Conservation (phyloP, 306 rosid genomes). For the Quercus bicolor region DNA sequence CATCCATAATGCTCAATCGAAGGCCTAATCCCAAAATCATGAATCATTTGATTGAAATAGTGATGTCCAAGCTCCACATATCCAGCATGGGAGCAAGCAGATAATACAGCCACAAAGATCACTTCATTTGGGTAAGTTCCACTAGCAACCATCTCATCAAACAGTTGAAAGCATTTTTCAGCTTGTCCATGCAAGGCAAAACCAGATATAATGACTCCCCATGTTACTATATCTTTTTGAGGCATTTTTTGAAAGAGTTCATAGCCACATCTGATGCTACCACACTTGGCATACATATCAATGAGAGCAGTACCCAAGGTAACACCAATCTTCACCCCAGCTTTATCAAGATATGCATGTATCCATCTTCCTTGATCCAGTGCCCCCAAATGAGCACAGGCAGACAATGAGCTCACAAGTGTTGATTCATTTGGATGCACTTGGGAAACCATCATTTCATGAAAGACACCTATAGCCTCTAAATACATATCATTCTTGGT, state of each 20-base stretch:
- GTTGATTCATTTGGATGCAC: slow-evolving; percentile 40
- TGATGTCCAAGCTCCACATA: slow-evolving; percentile 34
- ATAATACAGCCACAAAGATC: slow-evolving; percentile 37
- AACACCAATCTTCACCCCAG: slow-evolving; percentile 11
- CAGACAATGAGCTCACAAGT: slow-evolving; percentile 44
- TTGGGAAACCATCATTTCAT: slow-evolving; percentile 27
- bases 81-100: slow-evolving; percentile 47
- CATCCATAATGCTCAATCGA: slow-evolving; percentile 51
- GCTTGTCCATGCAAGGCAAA: slow-evolving; percentile 38
- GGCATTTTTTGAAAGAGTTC: slow-evolving; percentile 30
- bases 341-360: slow-evolving; percentile 24
- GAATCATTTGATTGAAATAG: slow-evolving; percentile 34
- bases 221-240: slow-evolving; percentile 36
- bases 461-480: slow-evolving; percentile 34
- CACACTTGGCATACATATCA: slow-evolving; percentile 58
- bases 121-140: slow-evolving; percentile 42
- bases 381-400: slow-evolving; percentile 43
- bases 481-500: slow-evolving; percentile 27
- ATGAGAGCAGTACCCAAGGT: slow-evolving; percentile 39
- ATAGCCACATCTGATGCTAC: slow-evolving; percentile 33
- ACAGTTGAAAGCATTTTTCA: slow-evolving; percentile 32
- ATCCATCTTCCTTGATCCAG: slow-evolving; percentile 43
- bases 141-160: slow-evolving; percentile 32
- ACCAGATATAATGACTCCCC: slow-evolving; percentile 50
- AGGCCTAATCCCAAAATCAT: slow-evolving; percentile 34